Evolutionary conservation across 2,329 filamentous ascomycete species (phyloP), one percentile per base, ranked within the genome.

Genomic region (Phialophora chinensis): DNA sequence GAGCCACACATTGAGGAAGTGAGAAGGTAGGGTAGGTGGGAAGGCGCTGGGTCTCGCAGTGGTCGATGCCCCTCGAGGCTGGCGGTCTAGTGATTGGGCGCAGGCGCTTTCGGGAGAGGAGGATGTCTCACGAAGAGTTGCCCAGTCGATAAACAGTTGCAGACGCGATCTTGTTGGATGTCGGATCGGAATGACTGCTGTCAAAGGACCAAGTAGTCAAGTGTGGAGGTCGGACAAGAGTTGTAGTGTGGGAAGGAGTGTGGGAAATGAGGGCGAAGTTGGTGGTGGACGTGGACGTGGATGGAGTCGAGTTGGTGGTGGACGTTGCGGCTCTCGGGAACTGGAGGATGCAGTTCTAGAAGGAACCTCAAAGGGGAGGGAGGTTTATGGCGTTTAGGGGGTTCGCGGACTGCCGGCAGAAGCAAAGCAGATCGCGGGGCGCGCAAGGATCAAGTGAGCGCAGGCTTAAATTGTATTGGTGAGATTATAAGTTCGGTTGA

Each of bases 181-280:
- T 65, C 68, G 68, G 60, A 55, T 65, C 56, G 66, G 68, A 65
- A 68, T 60, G 62, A 62, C 60, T 63, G 63, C 52, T 70, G 68
- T 60, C 66, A 68, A 54, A 53, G 49, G 59, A 47, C 6, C 44
- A 38, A 31, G 57, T 61, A 12, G 20, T 38, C 23, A 27, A 61
- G 47, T 59, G 60, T 66, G 65, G 58, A 70, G 63, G 63, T 53
- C 49, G 60, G 60, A 66, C 49, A 52, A 38, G 50, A 52, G 44
- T 61, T 61, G 59, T 23, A 42, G 59, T 50, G 42, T 47, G 59
- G 50, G 55, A 55, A 61, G 62, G 66, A 17, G 49, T 20, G 50
- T 53, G 63, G 42, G 57, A 29, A 44, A 49, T 58, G 56, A 60
- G 56, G 44, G 60, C 57, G 38, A 55, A 55, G 53, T 35, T 55